Conservation (phyloP, 176 grass and related monocot species). For the Panicum miliaceum region DNA sequence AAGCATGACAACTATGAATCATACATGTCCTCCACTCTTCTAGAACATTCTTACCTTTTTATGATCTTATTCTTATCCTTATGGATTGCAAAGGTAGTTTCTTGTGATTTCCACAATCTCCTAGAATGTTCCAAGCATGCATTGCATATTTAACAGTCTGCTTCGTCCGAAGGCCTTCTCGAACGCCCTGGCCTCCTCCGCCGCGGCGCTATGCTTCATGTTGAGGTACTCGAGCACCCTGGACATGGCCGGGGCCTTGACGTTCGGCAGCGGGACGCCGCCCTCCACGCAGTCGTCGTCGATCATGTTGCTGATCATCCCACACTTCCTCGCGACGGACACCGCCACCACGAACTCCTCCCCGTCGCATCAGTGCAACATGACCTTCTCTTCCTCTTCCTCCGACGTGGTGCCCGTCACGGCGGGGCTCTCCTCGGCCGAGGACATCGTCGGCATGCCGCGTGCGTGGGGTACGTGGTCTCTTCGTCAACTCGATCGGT, state of each 20-base stretch:
- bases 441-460: not conserved
- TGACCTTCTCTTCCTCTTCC: not conserved
- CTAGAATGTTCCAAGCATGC: no score
- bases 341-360: not conserved
- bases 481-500: no score
- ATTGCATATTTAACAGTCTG: no score
- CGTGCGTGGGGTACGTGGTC: no score
- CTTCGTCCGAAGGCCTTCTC: not conserved
- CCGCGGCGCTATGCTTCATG: not conserved
- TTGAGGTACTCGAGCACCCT: slow-evolving; percentile 5
- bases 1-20: no score
- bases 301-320: not conserved
- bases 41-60: no score
- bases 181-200: not conserved
- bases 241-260: not conserved
- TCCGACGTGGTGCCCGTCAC: not conserved
- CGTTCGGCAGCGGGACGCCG: not conserved
- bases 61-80: no score
- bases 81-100: no score
- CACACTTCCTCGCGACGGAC: not conserved
- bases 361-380: not conserved
- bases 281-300: not conserved
- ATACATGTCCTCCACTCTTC: no score
- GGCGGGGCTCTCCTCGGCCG: not conserved
- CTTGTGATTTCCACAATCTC: no score